Evolutionary conservation across 1,139 yeast genomes (phyloP), one percentile per base, ranked within the genome.

Genomic region (Pichia inconspicua): DNA sequence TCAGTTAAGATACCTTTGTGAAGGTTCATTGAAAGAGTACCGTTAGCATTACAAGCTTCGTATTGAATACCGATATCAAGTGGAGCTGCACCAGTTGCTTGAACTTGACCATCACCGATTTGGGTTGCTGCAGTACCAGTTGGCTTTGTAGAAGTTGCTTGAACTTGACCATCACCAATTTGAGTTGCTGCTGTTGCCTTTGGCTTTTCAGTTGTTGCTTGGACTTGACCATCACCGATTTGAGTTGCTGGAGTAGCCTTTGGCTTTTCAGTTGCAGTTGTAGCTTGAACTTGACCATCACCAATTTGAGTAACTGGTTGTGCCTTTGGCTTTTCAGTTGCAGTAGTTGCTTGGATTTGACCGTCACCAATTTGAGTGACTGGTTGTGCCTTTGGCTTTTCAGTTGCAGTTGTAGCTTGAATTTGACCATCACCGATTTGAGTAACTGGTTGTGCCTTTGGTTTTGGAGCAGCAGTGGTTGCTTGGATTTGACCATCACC

Each of bases 11-110:
- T 61, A 58, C 79, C 70, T 45, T 64, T 74, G 45, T 71, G 65
- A 62, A 84, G 75, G 35, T 71, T 68, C 75, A 84, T 70, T 47
- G 80, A 63, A 62, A 83, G 73, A 48, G 85, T 72, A 59, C 74
- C 72, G 43, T 64, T 64, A 52, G 75, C 65, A 51, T 66, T 63
- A 67, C 90, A 82, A 38, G 87, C 69, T 47, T 67, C 68, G 41
- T 68, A 69, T 56, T 67, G 66, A 48, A 64, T 62, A 52, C 71
- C 69, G 48, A 68, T 72, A 44, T 62, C 60, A 52, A 69, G 65
- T 15, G 37, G 53, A 67, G 70, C 19, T 15, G 58, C 55, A 28
- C 70, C 55, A 48, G 74, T 70, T 53, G 77, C 79, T 66, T 78
- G 84, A 58, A 77, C 69, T 69, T 80, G 84, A 50, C 75, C 75